These are phyloP conservation scores for Flueggea neowawraea DNA, from an alignment of 441 rosid genomes.

Conservation along the genomic window DNA sequence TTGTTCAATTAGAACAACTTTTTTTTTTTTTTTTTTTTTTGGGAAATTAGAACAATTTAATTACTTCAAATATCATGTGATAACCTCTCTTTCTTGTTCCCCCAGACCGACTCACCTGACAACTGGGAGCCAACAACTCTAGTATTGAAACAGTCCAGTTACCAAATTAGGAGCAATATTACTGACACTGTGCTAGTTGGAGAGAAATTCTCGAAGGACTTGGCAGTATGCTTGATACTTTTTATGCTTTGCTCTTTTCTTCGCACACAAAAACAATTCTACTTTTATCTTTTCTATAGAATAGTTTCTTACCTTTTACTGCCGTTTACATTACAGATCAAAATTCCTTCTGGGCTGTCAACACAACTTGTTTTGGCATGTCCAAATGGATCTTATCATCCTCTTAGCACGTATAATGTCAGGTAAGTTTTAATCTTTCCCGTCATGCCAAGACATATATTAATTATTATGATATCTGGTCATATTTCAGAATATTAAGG, in stretches of 20 bases:
- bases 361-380: conserved; percentile 77
- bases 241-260: conserved; percentile 5
- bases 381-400: conserved; percentile 77
- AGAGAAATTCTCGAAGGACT: conserved; percentile 69
- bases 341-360: conserved; percentile 78
- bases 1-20: no score
- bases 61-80: not conserved
- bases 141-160: conserved; percentile 52
- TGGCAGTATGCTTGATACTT: conserved; percentile 40
- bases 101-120: conserved; percentile 66
- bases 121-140: conserved; percentile 73
- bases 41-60: no score
- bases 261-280: not conserved
- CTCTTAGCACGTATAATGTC: conserved; percentile 57
- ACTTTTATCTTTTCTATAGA: not conserved
- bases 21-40: no score
- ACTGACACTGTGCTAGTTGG: conserved; percentile 40
- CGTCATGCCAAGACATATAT: not conserved
- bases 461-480: no score
- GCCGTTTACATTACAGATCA: conserved; percentile 50
- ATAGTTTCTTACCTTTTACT: conserved; percentile 8
- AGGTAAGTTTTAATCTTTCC: conserved; percentile 37
- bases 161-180: conserved; percentile 59
- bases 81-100: not conserved
- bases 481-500: no score